Evolutionary conservation across 1,139 yeast species (phyloP), one percentile per base, ranked within the genome.

Genomic region (Yamadazyma triangularis): DNA sequence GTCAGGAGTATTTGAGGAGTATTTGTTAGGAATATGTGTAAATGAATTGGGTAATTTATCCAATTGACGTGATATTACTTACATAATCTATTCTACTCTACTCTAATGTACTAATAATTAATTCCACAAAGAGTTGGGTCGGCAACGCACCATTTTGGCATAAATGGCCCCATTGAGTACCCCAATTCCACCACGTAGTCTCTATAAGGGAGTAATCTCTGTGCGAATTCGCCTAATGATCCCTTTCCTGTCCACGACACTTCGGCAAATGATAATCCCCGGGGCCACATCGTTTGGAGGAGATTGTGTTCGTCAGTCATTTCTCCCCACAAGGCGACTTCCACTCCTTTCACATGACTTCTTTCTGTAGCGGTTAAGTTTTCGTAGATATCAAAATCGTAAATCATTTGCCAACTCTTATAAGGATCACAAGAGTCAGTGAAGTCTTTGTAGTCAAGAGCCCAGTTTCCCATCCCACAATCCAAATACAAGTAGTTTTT

Each of bases 381-480:
- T 16, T 44, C 49, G 12, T 58, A 47, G 34, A 66, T 51, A 39
- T 68, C 71, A 35, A 50, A 65, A 31, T 49, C 48, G 42, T 67
- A 67, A 23, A 70, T 64, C 31, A 70, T 49, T 44, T 69, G 74
- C 72, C 71, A 68, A 15, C 24, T 62, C 42, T 66, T 68, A 50
- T 67, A 68, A 2, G 73, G 72, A 20, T 57, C 65, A 45, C 75
- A 69, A 70, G 71, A 69, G 12, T 68, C 57, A 7, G 71, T 72
- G 10, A 65, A 71, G n/a, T 61, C 60, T 20, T 66, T 40, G 2
- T 58, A 56, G 38, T 67, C 70, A 42, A 64, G 62, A 13, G 69
- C 49, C 51, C 53, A 67, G 1, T 64, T 65, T 12, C 73, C 73
- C 31, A 48, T 52, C 4, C 75, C 76, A 42, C 73, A 67, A 44